Evolutionary conservation across 495 filamentous ascomycete species (phyloP).

Genomic region (Penicillium malachiteum): DNA sequence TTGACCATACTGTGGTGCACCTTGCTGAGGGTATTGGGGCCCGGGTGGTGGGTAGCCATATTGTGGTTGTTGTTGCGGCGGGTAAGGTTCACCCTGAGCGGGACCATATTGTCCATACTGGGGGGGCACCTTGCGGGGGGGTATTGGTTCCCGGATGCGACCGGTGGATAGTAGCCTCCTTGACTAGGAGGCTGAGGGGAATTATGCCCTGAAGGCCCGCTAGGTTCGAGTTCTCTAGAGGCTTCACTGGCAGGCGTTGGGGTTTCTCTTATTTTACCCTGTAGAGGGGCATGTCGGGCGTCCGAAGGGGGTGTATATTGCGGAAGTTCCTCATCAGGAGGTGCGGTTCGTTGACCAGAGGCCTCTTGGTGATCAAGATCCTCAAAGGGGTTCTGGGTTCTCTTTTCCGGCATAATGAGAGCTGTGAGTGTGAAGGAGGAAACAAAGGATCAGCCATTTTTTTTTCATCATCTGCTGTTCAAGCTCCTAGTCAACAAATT

Average conservation of each 20-base stretch:
- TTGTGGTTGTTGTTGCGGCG: not conserved
- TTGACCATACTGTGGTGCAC: not conserved
- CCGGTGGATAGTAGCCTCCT: no score
- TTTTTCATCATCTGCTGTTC: no score
- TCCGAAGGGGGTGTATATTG: constrained; percentile 2
- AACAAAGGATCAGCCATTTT: no score
- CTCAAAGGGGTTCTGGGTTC: not conserved
- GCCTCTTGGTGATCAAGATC: not conserved
- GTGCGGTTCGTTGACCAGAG: no score
- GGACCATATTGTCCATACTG: no score
- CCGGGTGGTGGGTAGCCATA: not conserved
- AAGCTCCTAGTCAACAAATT: no score
- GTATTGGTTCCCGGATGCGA: no score
- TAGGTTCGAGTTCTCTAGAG: not conserved
- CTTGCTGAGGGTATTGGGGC: not conserved
- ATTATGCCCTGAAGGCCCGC: no score
- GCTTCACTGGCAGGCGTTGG: not conserved
- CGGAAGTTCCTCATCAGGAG: constrained; percentile 3
- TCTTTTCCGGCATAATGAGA: not conserved
- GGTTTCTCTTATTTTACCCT: not conserved
- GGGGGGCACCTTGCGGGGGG: no score
- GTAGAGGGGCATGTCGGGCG: not conserved
- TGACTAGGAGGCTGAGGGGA: no score
- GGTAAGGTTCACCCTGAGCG: not conserved
- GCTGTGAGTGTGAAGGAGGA: no score